Evolutionary conservation across 495 filamentous ascomycete species (phyloP), one percentile per base, ranked within the genome.

Genomic region (Hypoxylon cercidicola): DNA sequence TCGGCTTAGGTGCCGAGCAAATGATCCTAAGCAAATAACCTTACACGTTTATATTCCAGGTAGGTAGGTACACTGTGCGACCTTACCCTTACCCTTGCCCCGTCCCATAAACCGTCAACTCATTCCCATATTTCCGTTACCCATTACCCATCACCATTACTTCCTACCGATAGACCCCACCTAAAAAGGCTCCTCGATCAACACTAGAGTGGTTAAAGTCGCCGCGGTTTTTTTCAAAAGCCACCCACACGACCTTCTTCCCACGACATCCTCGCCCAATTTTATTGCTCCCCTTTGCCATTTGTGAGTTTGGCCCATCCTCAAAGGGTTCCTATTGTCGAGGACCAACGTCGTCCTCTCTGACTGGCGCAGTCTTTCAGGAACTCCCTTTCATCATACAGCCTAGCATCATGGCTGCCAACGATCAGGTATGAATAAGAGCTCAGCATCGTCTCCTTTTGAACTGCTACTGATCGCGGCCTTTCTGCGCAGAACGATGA

Each of bases 181-280:
- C 66, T 71, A 64, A 70, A 25, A 54, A 55, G 40, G 35, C 56
- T 66, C 55, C 60, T 64, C 50, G 45, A 71, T 69, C 71, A 66
- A 66, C 52, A 66, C 71, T 73, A 71, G 65, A 66, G 59, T 71
- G 68, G 65, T 73, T 71, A 71, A 71, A 73, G 68, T 71, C 64
- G 59, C 64, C 58, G 66, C 64, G 62, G 58, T 66, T 71, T 69
- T 68, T 58, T 60, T 61, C 51, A 43, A 59, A 51, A 59, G 55
- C 60, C 62, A 55, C 71, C 66, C 71, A 73, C 69, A 69, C 65
- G 62, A 69, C 71, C 60, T 66, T 66, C 44, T 58, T 58, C 55
- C 51, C 55, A 62, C 49, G 62, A 63, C 47, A 57, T 55, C 63
- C 60, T 60, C 39, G 41, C 63, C 55, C 52, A 60, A 60, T 62